A percentile compares a stretch with the other conserved stretches of the same genome.
phyloP scores from a whole-genome alignment of 139 green algal genomes.

The Monoraphidium neglectum region DNA sequence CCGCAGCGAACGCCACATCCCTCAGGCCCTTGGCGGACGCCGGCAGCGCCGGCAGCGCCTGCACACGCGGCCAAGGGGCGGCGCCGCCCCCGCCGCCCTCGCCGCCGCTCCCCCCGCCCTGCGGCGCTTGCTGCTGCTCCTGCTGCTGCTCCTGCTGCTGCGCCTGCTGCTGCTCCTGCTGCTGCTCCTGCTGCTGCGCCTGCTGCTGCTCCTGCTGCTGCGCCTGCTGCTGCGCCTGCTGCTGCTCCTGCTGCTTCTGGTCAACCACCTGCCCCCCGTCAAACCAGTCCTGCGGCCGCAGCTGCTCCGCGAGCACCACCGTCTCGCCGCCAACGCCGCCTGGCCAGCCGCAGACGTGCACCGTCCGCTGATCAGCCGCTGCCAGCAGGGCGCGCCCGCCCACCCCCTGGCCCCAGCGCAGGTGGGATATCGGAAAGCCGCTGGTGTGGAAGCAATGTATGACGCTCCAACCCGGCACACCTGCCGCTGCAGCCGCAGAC shows the following conservation, averaged over 20 bases:
- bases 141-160: conserved; percentile 11
- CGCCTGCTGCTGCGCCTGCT: too few species aligned
- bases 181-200: too few species aligned
- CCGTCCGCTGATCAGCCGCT: neutral
- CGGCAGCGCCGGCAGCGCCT: neutral
- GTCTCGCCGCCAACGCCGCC: too few species aligned
- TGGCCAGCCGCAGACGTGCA: neutral
- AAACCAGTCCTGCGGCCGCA: too few species aligned
- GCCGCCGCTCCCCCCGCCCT: neutral
- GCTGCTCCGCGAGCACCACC: too few species aligned
- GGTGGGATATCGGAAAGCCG: neutral
- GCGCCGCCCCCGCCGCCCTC: neutral
- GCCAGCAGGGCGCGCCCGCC: conserved; percentile 12
- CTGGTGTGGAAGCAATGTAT: neutral
- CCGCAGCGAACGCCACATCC: conserved; percentile 2
- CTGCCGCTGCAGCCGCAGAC: neutral
- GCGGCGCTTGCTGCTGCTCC: neutral
- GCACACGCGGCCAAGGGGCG: neutral
- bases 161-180: too few species aligned
- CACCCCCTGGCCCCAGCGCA: neutral
- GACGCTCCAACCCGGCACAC: neutral
- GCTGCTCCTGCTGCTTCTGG: too few species aligned
- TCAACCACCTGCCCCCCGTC: too few species aligned
- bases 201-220: too few species aligned
- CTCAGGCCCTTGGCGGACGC: neutral